phyloP scores from a whole-genome alignment of 768 basidiomycete species.

The Trametes meyenii region DNA sequence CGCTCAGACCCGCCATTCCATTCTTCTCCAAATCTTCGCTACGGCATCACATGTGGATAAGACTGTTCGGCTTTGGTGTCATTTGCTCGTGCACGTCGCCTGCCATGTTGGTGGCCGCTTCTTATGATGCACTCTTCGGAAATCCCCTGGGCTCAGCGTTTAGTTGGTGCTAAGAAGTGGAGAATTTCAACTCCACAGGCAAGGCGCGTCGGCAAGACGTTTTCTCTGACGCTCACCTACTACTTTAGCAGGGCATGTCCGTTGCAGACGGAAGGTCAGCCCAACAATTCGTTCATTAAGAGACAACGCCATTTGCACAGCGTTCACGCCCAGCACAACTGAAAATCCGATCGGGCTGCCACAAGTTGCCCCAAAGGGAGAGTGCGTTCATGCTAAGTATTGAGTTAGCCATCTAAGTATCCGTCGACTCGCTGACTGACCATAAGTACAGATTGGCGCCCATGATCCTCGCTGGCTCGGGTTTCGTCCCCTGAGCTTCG shows the following conservation, averaged over 20 bases:
- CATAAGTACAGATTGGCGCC: slow-evolving; percentile 17
- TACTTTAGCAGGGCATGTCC: not conserved
- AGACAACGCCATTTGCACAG: slow-evolving; percentile 3
- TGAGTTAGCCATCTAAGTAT: not conserved
- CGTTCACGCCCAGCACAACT: not conserved
- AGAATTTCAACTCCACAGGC: not conserved
- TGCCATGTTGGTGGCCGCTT: not conserved
- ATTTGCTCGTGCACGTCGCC: not conserved
- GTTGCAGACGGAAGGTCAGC: not conserved
- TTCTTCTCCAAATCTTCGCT: slow-evolving; percentile 9
- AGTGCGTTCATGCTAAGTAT: not conserved
- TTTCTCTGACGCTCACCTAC: not conserved
- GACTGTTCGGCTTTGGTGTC: not conserved
- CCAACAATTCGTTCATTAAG: not conserved
- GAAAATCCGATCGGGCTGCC: not conserved
- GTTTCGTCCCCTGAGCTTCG: slow-evolving; percentile 10
- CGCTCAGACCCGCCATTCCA: not conserved
- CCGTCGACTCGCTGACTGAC: not conserved
- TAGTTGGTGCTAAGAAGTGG: not conserved
- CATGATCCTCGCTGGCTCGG: slow-evolving; percentile 13
- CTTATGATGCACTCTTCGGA: not conserved
- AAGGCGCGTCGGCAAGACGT: slow-evolving; percentile 2
- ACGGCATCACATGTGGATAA: not conserved
- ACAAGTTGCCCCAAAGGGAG: not conserved
- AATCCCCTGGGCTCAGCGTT: not conserved